Percentiles rank a stretch among this genome's conserved stretches.
phyloP scores from a whole-genome alignment of 768 basidiomycete species.

The Leccinum disarticulatum region DNA sequence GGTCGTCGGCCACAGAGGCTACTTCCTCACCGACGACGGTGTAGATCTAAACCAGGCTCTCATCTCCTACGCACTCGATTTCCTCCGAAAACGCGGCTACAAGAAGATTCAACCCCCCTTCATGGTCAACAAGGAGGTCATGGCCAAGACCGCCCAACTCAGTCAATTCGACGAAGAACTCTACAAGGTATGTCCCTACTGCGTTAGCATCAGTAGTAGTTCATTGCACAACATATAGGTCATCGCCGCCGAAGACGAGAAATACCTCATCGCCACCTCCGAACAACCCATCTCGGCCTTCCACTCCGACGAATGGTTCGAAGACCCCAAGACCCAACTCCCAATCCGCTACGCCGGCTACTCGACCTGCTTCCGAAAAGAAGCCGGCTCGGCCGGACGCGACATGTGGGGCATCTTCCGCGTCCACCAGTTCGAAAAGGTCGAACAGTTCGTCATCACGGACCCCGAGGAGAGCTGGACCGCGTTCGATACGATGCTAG shows the following conservation, averaged over 20 bases:
- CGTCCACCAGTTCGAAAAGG: slow-evolving; percentile 99
- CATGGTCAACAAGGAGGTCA: slow-evolving; percentile 97
- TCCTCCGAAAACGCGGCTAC: slow-evolving; percentile 77
- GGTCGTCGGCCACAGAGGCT: slow-evolving; percentile 93
- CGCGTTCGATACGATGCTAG: slow-evolving; percentile 90
- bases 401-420: slow-evolving; percentile 99
- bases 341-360: slow-evolving; percentile 87
- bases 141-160: slow-evolving; percentile 97
- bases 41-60: slow-evolving; percentile 97
- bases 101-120: slow-evolving; percentile 97
- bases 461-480: slow-evolving; percentile 94
- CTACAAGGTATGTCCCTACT: slow-evolving; percentile 70
- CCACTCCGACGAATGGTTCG: slow-evolving; percentile 98
- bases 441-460: slow-evolving; percentile 96
- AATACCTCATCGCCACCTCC: slow-evolving; percentile 98
- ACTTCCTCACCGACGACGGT: slow-evolving; percentile 93
- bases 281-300: slow-evolving; percentile 98
- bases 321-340: slow-evolving; percentile 87
- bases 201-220: neutral
- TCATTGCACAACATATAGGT: slow-evolving; percentile 45
- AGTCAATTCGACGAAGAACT: slow-evolving; percentile 98
- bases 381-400: slow-evolving; percentile 94
- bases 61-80: slow-evolving; percentile 92
- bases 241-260: slow-evolving; percentile 88
- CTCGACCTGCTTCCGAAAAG: slow-evolving; percentile 98